Percentiles rank a stretch among this genome's conserved stretches.
Conservation (phyloP, 169 alveolate species). For the Eimeria maxima region DNA sequence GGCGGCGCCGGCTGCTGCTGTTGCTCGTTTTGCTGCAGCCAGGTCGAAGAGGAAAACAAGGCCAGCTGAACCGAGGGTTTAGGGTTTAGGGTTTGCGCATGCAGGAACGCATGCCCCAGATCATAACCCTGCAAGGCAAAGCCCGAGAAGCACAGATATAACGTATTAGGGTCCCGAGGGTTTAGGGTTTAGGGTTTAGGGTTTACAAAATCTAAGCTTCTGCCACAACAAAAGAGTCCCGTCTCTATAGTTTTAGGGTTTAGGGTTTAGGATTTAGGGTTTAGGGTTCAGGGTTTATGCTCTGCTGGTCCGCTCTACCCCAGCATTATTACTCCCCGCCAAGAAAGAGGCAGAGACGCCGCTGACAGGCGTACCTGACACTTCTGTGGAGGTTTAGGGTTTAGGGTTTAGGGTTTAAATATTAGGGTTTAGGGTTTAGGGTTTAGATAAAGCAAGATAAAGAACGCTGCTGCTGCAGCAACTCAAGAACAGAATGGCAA, state of each 20-base stretch:
- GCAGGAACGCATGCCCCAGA: too few species aligned
- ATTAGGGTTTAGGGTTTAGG: constrained; percentile 7
- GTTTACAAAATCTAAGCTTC: background rate
- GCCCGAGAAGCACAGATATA: too few species aligned
- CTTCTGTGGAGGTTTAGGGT: background rate
- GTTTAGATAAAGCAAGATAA: background rate
- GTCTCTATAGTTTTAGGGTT: too few species aligned
- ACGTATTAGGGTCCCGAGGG: too few species aligned
- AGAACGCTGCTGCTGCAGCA: background rate
- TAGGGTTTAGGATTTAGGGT: background rate
- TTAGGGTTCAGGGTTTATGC: background rate
- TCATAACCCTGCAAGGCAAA: too few species aligned
- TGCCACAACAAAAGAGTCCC: too few species aligned
- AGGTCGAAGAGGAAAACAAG: too few species aligned
- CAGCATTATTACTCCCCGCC: background rate
- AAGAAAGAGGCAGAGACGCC: background rate
- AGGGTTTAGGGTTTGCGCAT: background rate
- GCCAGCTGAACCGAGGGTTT: background rate
- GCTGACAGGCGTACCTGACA: background rate
- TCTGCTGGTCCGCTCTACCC: background rate
- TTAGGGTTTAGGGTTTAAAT: constrained; percentile 16
- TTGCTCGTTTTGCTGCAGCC: too few species aligned
- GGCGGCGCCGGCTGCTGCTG: too few species aligned
- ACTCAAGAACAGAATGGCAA: background rate
- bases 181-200: constrained; percentile 18